Evolutionary conservation across 2,329 filamentous ascomycete genomes (phyloP).

Genomic region (Cordyceps cicadae): DNA sequence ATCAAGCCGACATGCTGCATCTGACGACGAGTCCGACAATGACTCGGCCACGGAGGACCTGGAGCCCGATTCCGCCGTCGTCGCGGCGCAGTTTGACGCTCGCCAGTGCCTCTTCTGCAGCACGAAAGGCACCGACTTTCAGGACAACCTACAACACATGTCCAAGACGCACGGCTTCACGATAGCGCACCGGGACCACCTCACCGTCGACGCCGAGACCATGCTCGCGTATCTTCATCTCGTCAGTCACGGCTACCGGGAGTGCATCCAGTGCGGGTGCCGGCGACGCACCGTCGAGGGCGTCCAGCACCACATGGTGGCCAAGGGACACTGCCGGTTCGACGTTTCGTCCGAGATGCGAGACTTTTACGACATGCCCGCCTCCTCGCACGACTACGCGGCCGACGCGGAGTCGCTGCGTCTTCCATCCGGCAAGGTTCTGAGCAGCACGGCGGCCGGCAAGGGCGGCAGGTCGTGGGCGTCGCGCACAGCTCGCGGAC

Average conservation of each 20-base stretch:
- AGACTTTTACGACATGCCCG: conserved; percentile 31
- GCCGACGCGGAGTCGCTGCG: conserved; percentile 19
- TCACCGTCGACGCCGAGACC: conserved; percentile 37
- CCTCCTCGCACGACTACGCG: conserved; percentile 10
- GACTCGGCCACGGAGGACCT: background rate
- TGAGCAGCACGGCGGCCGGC: conserved; percentile 20
- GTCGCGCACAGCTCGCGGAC: background rate
- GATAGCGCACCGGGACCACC: conserved; percentile 29
- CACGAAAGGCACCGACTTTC: conserved; percentile 20
- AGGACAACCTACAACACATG: conserved; percentile 41
- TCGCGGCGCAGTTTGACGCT: conserved; percentile 19
- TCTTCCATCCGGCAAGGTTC: conserved; percentile 28
- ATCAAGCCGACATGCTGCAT: background rate
- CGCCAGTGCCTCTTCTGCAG: conserved; percentile 37
- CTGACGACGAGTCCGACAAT: background rate
- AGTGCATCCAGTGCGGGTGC: conserved; percentile 43
- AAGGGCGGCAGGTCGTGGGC: background rate
- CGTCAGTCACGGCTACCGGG: conserved; percentile 39
- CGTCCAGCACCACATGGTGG: conserved; percentile 43
- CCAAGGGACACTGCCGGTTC: conserved; percentile 40
- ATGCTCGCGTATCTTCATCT: conserved; percentile 40
- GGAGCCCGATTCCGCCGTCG: background rate
- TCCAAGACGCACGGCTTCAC: conserved; percentile 37
- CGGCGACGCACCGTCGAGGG: conserved; percentile 34
- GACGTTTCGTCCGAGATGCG: conserved; percentile 31